Evolutionary conservation across 164 flowering plant genomes (phyloP), one percentile per base, ranked within the genome.

Genomic region (Berberis vulgaris): DNA sequence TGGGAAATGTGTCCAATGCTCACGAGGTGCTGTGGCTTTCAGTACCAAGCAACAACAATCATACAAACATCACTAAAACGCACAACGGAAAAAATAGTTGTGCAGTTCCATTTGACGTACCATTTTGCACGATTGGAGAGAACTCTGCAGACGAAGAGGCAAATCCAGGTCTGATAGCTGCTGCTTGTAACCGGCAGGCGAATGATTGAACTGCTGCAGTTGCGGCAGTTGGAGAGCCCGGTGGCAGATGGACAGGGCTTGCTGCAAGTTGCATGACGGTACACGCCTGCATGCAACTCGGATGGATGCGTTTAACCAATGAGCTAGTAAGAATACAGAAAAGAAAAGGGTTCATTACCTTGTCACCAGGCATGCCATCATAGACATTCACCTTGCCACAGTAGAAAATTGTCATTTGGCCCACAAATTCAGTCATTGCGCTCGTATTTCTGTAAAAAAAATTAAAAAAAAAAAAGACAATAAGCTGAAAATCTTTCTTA

Each of bases 361-460:
- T 86, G 42, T 84, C 87, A 68, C 69, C 69, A 9, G 85, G 78
- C 41, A 88, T 77, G 61, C 74, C 86, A 71, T 88, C 92, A 64
- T 86, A 89, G 42, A 89, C 96, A 70, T 83, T 85, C 73, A 89
- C 93, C 77, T 85, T 83, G 62, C 96, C 96, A 45, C 84, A 65
- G 72, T 89, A 89, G 75, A 89, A 89, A 64, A 89, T 86, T 3
- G 93, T 83, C 96, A 89, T 82, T 73, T 86, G 93, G 44, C 83
- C 84, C 46, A 57, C 68, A 11, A 72, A 43, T 39, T 50, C 66
- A 58, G 70, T 70, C 41, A 76, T 43, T 47, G 60, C 63, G 66
- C 73, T 65, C 26, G 64, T 54, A 50, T 47, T 67, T 73, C 93
- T 86, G 84, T 40, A 10, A 52, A 57, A 40, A 66, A 53, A n/a